A percentile compares a stretch with the other conserved stretches of the same genome.
Evolutionary conservation across 2,329 filamentous ascomycete species (phyloP).

Genomic region (Talaromyces atroroseus): DNA sequence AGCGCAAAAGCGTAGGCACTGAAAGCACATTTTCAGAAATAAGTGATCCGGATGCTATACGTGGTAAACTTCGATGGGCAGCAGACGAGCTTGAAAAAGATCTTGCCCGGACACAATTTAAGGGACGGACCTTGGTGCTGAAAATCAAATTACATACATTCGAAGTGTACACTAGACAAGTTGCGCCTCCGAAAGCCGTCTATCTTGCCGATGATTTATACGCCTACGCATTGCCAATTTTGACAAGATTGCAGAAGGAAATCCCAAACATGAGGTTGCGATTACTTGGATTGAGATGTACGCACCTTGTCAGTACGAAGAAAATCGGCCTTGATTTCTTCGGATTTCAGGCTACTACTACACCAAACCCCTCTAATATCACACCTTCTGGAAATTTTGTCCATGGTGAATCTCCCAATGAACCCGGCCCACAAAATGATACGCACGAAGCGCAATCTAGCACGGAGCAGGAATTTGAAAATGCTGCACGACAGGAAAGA

Average conservation of each 20-base stretch:
- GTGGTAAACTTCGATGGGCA: constrained; percentile 71
- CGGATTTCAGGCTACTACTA: constrained; percentile 38
- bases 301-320: constrained; percentile 78
- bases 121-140: constrained; percentile 82
- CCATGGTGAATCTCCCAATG: background rate
- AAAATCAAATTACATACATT: constrained; percentile 95
- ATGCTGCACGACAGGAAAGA: constrained; percentile 54
- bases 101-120: constrained; percentile 70
- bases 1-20: constrained; percentile 88
- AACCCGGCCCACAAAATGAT: background rate
- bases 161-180: constrained; percentile 81
- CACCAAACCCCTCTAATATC: constrained; percentile 9
- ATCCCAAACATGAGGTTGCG: constrained; percentile 72
- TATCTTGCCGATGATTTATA: constrained; percentile 75
- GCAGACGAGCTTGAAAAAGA: constrained; percentile 86
- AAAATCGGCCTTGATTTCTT: constrained; percentile 80
- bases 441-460: constrained; percentile 46
- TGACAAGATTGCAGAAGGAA: constrained; percentile 78
- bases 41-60: constrained; percentile 60
- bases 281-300: constrained; percentile 83
- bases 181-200: constrained; percentile 66
- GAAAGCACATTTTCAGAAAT: constrained; percentile 88
- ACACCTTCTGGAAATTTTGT: background rate
- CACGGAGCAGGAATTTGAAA: constrained; percentile 62
- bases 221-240: constrained; percentile 71